Base-by-base conservation (phyloP, 2,329 filamentous ascomycete genomes). In the Scytalidium sp. region DNA sequence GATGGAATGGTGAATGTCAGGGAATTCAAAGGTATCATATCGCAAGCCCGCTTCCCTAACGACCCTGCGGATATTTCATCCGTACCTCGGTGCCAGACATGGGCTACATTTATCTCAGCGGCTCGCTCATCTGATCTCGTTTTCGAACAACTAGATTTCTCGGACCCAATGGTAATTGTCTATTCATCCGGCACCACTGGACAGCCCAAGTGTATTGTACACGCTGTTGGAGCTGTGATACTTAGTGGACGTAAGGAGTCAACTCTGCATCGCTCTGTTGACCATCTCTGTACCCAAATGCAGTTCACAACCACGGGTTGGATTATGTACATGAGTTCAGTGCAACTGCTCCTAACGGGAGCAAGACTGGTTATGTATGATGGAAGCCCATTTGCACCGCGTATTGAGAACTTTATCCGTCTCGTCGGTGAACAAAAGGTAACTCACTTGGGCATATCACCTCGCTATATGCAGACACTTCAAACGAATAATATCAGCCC, bases 151-250 rank as follows among this genome's bases (percentile, higher is more conserved):
- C 68, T 39, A 3, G 29, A 64, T 1, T 84, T 82, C 64, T 74
- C 83, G 25, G 87, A 90, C 54, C 88, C 89, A 0, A 84, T 88
- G 65, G 67, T 91, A 23, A 88, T 95, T 58, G 94, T 96, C 50
- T 93, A 95, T 64, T 96, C 90, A 1, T 90, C 85, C 45, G 84
- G 90, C 11, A 95, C 90, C 0, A 95, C 90, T 0, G 90, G 90
- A 1, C 67, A 84, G 7, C 90, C 90, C 0, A 96, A 96, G 60
- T 90, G 87, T 52, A 92, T 93, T 55, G 87, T 91, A 3, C 89
- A 94, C 64, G 84, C 81, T 2, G 77, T 80, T 1, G 86, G 86
- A 6, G 83, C 84, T 0, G 69, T 81, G 1, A 67, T 88, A 41
- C 54, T 88, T 58, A 87, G 66, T 45, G 60, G 61, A 3, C 65